Base-by-base conservation (phyloP, 805 yeast genomes). In the Priceomyces fermenticarens region DNA sequence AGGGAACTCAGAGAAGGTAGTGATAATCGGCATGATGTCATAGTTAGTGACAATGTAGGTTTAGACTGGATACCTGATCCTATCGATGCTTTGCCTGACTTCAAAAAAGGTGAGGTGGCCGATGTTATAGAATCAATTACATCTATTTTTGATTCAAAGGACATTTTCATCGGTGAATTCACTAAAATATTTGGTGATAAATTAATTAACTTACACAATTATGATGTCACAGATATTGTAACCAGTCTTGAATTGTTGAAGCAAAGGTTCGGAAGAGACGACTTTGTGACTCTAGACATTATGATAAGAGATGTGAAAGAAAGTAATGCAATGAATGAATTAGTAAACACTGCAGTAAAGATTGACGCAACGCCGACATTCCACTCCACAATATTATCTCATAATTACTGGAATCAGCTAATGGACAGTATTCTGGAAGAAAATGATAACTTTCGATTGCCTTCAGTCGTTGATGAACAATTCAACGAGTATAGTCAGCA, bases 41-140 rank as follows among this genome's bases (percentile, higher is more conserved):
- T 35, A 13, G 46, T 53, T 4, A 78, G 76, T 32, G 78, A 73
- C 30, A 54, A 67, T 36, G 49, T 66, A 9, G 81, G 76, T 47
- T 53, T 80, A 2, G 66, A 75, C 35, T 88, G 96, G 96, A 58
- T 60, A 7, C 96, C 96, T 0, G 95, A 87, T 50, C 96, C 96
- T 0, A 74, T 86, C 11, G 96, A 88, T 63, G 95, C 96, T 0
- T 74, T 89, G n/a, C 87, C 90, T 0, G 95, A 88, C 58, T 88
- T 85, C 63, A 74, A 77, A 34, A 77, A 78, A 44, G 74, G 72
- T 9, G 71, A 73, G 34, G 79, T 75, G 15, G 75, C 78, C 32
- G 95, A 87, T 53, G 75, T 82, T 4, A 80, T 88, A 15, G 88
- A 81, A 47, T 77, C 88, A 0, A 65, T 88, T 26, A 71, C 85